Evolutionary conservation across 1,284 basidiomycete genomes (phyloP).

Genomic region (Athelia sp.): DNA sequence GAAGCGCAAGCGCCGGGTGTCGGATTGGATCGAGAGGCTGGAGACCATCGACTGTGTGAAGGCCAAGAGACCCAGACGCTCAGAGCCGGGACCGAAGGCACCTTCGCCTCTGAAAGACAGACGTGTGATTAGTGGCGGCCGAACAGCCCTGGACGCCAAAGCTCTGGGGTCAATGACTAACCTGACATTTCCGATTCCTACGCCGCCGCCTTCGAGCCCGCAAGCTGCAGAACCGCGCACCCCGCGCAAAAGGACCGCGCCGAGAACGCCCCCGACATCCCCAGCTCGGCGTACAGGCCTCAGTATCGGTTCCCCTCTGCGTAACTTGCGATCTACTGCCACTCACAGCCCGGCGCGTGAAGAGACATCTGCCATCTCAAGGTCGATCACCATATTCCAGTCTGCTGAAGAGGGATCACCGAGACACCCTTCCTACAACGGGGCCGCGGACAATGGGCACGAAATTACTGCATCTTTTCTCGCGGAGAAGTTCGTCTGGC

Average conservation of each 20-base stretch:
- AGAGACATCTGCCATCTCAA: not conserved
- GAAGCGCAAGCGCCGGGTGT: conserved; percentile 29
- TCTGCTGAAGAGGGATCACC: not conserved
- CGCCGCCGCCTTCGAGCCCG: not conserved
- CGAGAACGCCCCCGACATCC: no score
- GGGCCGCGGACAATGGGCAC: not conserved
- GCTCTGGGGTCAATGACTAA: conserved; percentile 12
- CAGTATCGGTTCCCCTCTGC: not conserved
- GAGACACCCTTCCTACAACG: not conserved
- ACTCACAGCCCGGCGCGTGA: not conserved
- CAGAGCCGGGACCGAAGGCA: not conserved
- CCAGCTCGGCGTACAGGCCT: no score
- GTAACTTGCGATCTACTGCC: not conserved
- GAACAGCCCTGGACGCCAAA: conserved; percentile 7
- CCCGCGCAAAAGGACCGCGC: no score
- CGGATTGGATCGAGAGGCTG: conserved; percentile 31
- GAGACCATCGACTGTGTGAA: conserved; percentile 16
- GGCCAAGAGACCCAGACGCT: conserved; percentile 1
- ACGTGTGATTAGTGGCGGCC: not conserved
- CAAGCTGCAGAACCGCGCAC: no score
- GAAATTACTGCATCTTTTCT: not conserved
- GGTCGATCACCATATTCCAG: not conserved
- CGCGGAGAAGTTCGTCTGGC: not conserved
- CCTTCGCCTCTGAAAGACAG: not conserved
- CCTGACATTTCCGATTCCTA: not conserved